phyloP scores from a whole-genome alignment of 2,329 filamentous ascomycete species.

The Magnaporthiopsis rhizophila region DNA sequence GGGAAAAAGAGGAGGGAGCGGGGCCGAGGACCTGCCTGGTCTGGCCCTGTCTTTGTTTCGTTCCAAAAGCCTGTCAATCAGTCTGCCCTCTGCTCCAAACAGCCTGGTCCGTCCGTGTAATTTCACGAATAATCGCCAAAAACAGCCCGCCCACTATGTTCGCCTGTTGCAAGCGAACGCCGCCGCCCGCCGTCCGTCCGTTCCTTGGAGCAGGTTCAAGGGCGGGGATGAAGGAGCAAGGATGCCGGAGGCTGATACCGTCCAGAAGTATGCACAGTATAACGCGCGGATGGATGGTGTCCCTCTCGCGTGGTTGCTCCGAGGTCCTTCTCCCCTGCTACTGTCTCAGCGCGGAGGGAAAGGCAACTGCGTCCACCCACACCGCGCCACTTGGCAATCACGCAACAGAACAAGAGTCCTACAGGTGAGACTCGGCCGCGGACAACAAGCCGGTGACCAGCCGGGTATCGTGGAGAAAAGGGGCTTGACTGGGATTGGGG shows the following conservation, averaged over 20 bases:
- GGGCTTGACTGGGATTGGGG: too few species aligned
- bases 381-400: background rate
- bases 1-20: background rate
- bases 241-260: background rate
- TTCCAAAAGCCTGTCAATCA: background rate
- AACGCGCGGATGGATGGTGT: background rate
- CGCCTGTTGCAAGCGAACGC: background rate
- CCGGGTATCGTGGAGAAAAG: background rate
- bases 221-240: background rate
- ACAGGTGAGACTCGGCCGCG: background rate
- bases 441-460: background rate
- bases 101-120: background rate
- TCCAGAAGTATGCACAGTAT: background rate
- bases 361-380: background rate
- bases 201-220: background rate
- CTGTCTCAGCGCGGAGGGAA: background rate
- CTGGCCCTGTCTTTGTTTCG: background rate
- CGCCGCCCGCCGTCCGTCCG: background rate
- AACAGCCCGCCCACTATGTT: background rate
- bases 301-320: background rate
- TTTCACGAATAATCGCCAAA: background rate
- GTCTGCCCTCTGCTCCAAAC: too few species aligned
- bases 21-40: background rate
- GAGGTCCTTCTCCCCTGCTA: background rate
- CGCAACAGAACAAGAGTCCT: background rate